phyloP scores from a whole-genome alignment of 352 stramenopile genomes.

The Blastocystis sp. region DNA sequence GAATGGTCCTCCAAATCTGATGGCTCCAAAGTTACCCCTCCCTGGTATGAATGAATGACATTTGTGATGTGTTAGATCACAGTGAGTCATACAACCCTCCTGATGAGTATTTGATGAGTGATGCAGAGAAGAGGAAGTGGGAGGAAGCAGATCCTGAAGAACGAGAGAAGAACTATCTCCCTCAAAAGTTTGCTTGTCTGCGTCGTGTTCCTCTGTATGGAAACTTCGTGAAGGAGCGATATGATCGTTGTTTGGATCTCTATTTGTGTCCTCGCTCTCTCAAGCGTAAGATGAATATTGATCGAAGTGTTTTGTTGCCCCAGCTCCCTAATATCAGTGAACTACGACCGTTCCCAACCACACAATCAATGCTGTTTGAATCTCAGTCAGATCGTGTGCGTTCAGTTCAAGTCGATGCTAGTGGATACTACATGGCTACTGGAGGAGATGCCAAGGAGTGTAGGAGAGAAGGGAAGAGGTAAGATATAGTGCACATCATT shows the following conservation, averaged over 20 bases:
- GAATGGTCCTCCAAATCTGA: slow-evolving; percentile 81
- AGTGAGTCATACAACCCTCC: slow-evolving; percentile 97
- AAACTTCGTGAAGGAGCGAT: slow-evolving; percentile 92
- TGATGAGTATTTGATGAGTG: slow-evolving; percentile 92
- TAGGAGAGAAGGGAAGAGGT: not conserved
- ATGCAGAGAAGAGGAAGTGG: slow-evolving; percentile 89
- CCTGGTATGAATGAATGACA: slow-evolving; percentile 68
- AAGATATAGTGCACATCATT: slow-evolving; percentile 81
- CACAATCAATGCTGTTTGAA: slow-evolving; percentile 76
- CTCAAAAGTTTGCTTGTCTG: slow-evolving; percentile 89
- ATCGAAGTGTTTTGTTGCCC: slow-evolving; percentile 87
- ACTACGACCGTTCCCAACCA: slow-evolving; percentile 93
- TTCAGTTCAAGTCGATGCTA: slow-evolving; percentile 83
- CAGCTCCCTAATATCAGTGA: slow-evolving; percentile 89
- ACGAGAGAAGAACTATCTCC: slow-evolving; percentile 86
- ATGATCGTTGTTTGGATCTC: slow-evolving; percentile 96
- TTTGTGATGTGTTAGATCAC: slow-evolving; percentile 71
- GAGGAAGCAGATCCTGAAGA: slow-evolving; percentile 86
- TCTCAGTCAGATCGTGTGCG: slow-evolving; percentile 81
- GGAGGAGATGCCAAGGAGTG: slow-evolving; percentile 80
- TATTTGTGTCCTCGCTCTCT: slow-evolving; percentile 89
- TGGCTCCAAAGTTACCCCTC: slow-evolving; percentile 90
- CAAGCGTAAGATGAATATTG: slow-evolving; percentile 92
- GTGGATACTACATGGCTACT: slow-evolving; percentile 91
- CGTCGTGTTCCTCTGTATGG: slow-evolving; percentile 88